phyloP scores from a whole-genome alignment of 306 rosid species.

The Cucurbita pepo region DNA sequence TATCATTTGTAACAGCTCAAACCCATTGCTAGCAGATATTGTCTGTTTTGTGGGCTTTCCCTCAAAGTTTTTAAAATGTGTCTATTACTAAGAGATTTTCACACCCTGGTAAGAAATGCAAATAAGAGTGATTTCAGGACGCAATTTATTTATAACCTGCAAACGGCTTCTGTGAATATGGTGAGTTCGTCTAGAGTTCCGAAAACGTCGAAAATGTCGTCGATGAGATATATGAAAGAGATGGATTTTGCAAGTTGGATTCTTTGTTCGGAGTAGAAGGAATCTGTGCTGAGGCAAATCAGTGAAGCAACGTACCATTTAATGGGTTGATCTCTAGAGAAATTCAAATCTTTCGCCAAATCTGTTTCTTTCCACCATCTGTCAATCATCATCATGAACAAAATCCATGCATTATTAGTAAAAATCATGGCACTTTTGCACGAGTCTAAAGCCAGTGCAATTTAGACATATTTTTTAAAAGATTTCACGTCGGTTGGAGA shows the following conservation, averaged over 20 bases:
- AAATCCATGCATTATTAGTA: not conserved
- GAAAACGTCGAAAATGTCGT: conserved; percentile 53
- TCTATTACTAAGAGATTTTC: too few relatives aligned
- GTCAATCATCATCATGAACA: not conserved
- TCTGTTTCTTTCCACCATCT: conserved; percentile 63
- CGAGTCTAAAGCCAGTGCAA: too few relatives aligned
- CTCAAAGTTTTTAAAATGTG: too few relatives aligned
- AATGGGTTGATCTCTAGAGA: conserved; percentile 48
- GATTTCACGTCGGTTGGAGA: too few relatives aligned
- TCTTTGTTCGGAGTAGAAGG: conserved; percentile 32
- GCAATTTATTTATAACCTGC: conserved; percentile 14
- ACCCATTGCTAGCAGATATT: too few relatives aligned
- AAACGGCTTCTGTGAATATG: conserved; percentile 39
- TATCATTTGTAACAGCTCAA: too few relatives aligned
- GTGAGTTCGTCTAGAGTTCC: conserved; percentile 44
- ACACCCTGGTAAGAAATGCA: too few relatives aligned
- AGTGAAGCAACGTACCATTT: conserved; percentile 60
- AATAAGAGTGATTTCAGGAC: not conserved
- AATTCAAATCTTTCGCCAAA: conserved; percentile 25
- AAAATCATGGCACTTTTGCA: too few relatives aligned
- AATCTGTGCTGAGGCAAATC: conserved; percentile 31
- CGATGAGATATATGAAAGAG: conserved; percentile 44
- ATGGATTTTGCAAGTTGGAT: conserved; percentile 55
- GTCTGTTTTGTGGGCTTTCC: too few relatives aligned
- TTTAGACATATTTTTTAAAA: too few relatives aligned